Evolutionary conservation across 2,329 filamentous ascomycete species (phyloP).

Genomic region (Sporothrix variecibatus): DNA sequence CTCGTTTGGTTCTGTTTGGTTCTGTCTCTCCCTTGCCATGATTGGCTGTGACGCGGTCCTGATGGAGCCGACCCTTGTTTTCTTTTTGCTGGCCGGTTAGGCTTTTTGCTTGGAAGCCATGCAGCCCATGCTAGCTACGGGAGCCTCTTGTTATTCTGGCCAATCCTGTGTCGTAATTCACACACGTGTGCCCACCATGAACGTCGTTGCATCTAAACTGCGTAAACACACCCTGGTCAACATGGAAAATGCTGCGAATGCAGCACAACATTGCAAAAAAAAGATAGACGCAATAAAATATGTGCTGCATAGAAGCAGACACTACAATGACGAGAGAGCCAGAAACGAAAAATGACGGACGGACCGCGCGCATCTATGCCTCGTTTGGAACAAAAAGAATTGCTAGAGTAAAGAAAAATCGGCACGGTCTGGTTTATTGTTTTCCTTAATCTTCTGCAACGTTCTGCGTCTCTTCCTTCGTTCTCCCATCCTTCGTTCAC

Average conservation of each 20-base stretch:
- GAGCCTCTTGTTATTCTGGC: neutral
- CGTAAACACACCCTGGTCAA: neutral
- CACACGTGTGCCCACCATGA: conserved; percentile 2
- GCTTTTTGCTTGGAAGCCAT: neutral
- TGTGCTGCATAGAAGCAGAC: neutral
- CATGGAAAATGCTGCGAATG: neutral
- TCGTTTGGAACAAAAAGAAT: neutral
- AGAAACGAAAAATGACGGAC: neutral
- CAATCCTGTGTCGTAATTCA: conserved; percentile 8
- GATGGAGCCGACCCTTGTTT: neutral
- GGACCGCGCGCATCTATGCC: neutral
- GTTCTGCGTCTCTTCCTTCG: neutral
- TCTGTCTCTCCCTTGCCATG: too few relatives aligned
- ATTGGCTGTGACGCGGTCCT: neutral
- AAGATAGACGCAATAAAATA: neutral
- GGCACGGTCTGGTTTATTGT: neutral
- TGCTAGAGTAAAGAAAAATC: neutral
- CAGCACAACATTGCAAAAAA: neutral
- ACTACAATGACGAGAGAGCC: neutral
- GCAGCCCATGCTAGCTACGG: too few relatives aligned
- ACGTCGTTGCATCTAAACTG: too few relatives aligned
- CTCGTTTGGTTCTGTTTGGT: too few relatives aligned
- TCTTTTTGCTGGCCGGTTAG: neutral
- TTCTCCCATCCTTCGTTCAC: neutral
- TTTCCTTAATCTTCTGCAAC: neutral